Percentiles rank a stretch among this genome's conserved stretches.
Evolutionary conservation across 1,284 basidiomycete genomes (phyloP).

Genomic region (Sporisorium exsertum): DNA sequence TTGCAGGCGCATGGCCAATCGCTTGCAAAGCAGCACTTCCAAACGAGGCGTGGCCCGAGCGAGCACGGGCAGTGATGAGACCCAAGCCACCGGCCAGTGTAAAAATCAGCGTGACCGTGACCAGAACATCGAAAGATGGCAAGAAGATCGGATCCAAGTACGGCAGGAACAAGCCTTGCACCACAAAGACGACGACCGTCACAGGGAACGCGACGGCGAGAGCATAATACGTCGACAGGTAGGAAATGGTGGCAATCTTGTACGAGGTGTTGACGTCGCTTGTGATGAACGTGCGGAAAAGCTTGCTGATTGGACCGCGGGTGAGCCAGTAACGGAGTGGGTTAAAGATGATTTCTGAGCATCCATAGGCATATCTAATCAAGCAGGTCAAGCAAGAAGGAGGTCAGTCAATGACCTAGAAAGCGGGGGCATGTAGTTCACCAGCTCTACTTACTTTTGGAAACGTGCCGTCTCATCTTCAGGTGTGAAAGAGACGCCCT

Average conservation of each 20-base stretch:
- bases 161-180: conserved; percentile 77
- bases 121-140: conserved; percentile 77
- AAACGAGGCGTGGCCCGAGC: conserved; percentile 76
- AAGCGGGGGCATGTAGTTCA: not conserved
- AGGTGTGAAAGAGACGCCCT: conserved; percentile 80
- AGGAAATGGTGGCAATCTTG: conserved; percentile 77
- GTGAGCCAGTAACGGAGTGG: conserved; percentile 77
- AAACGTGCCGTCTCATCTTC: conserved; percentile 84
- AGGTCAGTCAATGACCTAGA: not conserved
- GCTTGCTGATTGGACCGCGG: conserved; percentile 80
- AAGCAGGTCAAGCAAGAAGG: not conserved
- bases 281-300: conserved; percentile 79
- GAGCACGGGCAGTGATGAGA: conserved; percentile 80
- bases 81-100: conserved; percentile 79
- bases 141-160: conserved; percentile 76
- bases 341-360: conserved; percentile 69
- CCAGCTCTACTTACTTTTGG: conserved; percentile 74
- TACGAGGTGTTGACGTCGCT: conserved; percentile 74
- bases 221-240: conserved; percentile 84
- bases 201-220: conserved; percentile 78
- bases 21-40: conserved; percentile 71
- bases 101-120: conserved; percentile 82
- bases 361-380: conserved; percentile 77
- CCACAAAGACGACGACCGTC: conserved; percentile 78
- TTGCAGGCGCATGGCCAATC: conserved; percentile 80